Evolutionary conservation across 129 eudicot genomes (phyloP), one percentile per base, ranked within the genome.

Genomic region (Lactuca saligna): DNA sequence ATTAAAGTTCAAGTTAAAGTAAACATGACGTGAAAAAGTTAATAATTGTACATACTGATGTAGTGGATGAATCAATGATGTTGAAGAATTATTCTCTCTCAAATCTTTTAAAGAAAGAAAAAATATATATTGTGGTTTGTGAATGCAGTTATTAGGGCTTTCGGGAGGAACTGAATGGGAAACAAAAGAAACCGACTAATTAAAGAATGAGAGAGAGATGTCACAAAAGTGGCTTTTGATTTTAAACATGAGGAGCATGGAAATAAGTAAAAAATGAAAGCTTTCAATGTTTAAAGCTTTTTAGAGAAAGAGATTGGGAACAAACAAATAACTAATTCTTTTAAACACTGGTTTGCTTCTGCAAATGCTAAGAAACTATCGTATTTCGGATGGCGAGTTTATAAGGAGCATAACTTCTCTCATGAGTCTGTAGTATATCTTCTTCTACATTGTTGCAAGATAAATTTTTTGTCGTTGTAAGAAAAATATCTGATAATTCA

Each of bases 231-330:
- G 38, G 57, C 78, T 73, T 73, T 63, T 64, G 65, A 74, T 64
- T 64, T 74, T 73, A 63, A 73, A 65, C 57, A 55, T 64, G 78
- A 73, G 48, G 69, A 53, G 63, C 65, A 74, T 74, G 58, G 59
- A 65, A 54, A 63, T 51, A 65, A 29, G 57, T 31, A 48, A 65
- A 73, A 73, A 65, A 64, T 8, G 57, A 75, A 58, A 72, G 62
- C 60, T 59, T 66, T 75, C 50, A 58, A 57, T 65, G 55, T 46
- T 66, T 66, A 12, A 33, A 74, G 49, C 66, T 58, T 65, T 10
- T 46, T 56, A 46, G 41, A 41, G 46, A 75, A 66, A 20, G 35
- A 74, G 29, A 65, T 33, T 54, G 50, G 17, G 58, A 56, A 20
- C 4, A 31, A 56, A 38, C 17, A 56, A 55, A 14, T 33, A 66